Percentiles rank a stretch among this genome's conserved stretches.
Conservation (phyloP, 1,284 basidiomycete species). For the Marasmius oreades region DNA sequence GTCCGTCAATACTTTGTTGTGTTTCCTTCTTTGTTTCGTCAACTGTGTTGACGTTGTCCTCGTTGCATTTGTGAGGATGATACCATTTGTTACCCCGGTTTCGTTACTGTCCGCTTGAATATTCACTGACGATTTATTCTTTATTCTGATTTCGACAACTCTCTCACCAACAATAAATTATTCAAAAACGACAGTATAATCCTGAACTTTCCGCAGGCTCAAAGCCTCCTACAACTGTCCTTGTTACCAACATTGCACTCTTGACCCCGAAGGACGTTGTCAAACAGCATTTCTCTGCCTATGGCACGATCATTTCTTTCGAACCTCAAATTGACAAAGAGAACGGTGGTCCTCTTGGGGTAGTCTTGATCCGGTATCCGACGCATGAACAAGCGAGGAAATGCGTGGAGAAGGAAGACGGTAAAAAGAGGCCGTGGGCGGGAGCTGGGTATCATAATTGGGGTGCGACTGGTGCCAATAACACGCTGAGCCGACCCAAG, state of each 20-base stretch:
- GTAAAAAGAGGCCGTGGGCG: slow-evolving; percentile 38
- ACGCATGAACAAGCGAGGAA: slow-evolving; percentile 58
- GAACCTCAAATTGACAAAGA: slow-evolving; percentile 80
- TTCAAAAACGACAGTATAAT: slow-evolving; percentile 60
- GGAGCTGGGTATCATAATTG: slow-evolving; percentile 27
- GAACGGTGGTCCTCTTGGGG: slow-evolving; percentile 81
- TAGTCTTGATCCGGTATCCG: slow-evolving; percentile 74
- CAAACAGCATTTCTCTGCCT: slow-evolving; percentile 61
- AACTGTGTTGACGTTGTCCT: background rate
- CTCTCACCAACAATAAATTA: background rate
- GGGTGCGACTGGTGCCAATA: background rate
- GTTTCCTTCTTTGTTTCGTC: slow-evolving; percentile 9
- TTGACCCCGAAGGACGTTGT: slow-evolving; percentile 69
- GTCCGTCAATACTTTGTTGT: slow-evolving; percentile 23
- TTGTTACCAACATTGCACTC: slow-evolving; percentile 72
- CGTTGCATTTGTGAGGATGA: background rate
- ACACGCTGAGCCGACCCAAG: slow-evolving; percentile 7
- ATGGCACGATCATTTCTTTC: slow-evolving; percentile 70
- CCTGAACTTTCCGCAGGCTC: slow-evolving; percentile 63
- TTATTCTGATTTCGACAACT: background rate
- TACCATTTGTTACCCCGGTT: background rate
- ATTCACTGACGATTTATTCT: background rate
- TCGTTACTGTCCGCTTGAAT: background rate
- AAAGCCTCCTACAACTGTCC: slow-evolving; percentile 73
- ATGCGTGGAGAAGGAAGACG: slow-evolving; percentile 61